Percentiles rank a stretch among this genome's conserved stretches.
Evolutionary conservation across 2,329 filamentous ascomycete genomes (phyloP).

Genomic region (Dactylonectria estremocensis): DNA sequence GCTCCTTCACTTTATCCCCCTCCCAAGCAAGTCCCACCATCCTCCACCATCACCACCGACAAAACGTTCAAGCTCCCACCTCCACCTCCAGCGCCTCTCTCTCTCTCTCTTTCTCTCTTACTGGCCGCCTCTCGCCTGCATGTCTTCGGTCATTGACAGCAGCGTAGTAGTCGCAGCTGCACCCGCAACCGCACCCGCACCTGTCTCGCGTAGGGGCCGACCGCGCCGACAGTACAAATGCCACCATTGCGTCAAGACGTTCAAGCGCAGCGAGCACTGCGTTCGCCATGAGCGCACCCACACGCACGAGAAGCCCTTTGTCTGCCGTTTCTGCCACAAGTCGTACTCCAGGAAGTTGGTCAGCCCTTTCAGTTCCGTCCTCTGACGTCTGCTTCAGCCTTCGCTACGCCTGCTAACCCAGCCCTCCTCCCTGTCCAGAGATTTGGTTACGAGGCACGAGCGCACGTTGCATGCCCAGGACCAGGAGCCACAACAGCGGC

Average conservation of each 20-base stretch:
- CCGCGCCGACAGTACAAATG: constrained; percentile 31
- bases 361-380: neutral
- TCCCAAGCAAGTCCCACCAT: too few species aligned
- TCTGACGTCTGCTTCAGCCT: too few species aligned
- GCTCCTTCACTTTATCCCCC: too few species aligned
- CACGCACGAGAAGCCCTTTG: constrained; percentile 36
- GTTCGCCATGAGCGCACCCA: constrained; percentile 38
- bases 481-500: neutral
- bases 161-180: too few species aligned
- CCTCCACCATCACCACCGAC: too few species aligned
- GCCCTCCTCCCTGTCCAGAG: constrained; percentile 11
- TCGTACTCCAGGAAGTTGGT: constrained; percentile 34
- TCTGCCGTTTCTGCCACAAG: constrained; percentile 34
- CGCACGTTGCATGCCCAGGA: constrained; percentile 29
- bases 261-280: constrained; percentile 40
- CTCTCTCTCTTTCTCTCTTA: too few species aligned
- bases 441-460: constrained; percentile 37
- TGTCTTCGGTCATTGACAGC: too few species aligned
- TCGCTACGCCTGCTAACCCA: too few species aligned
- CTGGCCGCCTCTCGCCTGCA: too few species aligned
- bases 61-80: too few species aligned
- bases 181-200: neutral
- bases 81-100: too few species aligned
- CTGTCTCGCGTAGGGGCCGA: neutral
- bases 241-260: constrained; percentile 27